Evolutionary conservation across 331 rosid species (phyloP), one percentile per base, ranked within the genome.

Genomic region (Malus hybrid): DNA sequence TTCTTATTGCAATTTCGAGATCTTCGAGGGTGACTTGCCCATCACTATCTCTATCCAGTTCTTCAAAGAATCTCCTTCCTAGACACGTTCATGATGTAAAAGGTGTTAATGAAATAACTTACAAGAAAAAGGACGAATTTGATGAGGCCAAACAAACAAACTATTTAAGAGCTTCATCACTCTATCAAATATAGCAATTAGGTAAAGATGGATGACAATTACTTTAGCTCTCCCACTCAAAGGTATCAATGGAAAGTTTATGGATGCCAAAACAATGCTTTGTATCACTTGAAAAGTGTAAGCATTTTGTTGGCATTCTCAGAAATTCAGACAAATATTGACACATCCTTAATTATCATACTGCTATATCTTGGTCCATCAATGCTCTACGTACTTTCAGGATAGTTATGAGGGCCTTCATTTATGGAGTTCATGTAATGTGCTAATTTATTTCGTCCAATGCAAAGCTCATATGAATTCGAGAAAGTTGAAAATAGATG

Each of bases 21-120:
- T 95, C 99, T 80, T 95, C 99, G 73, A 89, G 67, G 79, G 86
- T 95, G 83, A 95, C 96, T 85, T 90, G 93, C 76, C 99, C 99
- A 79, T 95, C 98, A 10, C 99, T 90, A 81, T 95, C 99, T 76
- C 97, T 89, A 82, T 95, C 99, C 77, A 95, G 81, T 80, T 95
- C 99, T 84, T 95, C 98, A 90, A 95, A 95, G 85, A 95, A 95
- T 84, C 96, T 92, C 86, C 86, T 90, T 77, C 99, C 99, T 95
- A 78, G 73, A 77, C 14, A 68, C 74, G 80, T 67, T 81, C 56
- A 77, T 34, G 48, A 52, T 31, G 57, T 72, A 80, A 74, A 74
- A 39, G 54, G 36, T 52, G 70, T 59, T 69, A 71, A 67, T 65
- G 39, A 69, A 61, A 76, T 34, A 78, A 77, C 34, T 76, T 52